Percentiles rank a stretch among this genome's conserved stretches.
Conservation (phyloP, 164 flowering plant genomes). For the Aristolochia fimbriata region DNA sequence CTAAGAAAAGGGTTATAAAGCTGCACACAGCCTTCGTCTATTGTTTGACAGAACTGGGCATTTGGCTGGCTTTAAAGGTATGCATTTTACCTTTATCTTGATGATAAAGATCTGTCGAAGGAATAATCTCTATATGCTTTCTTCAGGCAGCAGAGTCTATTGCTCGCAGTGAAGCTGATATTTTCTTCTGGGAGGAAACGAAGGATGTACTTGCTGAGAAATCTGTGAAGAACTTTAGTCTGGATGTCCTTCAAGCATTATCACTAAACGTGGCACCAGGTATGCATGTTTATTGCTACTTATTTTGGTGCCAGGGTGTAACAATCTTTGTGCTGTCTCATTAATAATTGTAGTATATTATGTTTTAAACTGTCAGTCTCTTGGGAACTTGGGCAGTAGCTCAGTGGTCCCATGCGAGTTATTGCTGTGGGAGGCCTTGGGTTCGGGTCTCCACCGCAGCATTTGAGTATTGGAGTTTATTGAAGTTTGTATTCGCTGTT, state of each 20-base stretch:
- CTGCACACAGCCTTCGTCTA: constrained; percentile 26
- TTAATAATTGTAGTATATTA: background rate
- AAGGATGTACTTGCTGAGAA: constrained; percentile 27
- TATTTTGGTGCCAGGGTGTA: background rate
- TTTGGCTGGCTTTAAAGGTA: constrained; percentile 71
- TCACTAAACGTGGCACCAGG: constrained; percentile 33
- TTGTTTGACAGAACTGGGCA: constrained; percentile 69
- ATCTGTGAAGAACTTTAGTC: constrained; percentile 34
- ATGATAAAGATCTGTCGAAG: no score
- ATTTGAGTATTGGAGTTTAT: no score
- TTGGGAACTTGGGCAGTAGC: no score
- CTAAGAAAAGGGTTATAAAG: constrained; percentile 29
- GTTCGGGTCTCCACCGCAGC: no score
- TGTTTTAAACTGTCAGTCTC: no score
- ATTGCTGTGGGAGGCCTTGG: no score
- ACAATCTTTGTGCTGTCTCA: background rate
- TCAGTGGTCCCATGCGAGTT: no score
- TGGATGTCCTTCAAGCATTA: constrained; percentile 31
- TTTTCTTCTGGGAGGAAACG: constrained; percentile 29
- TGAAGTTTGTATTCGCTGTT: no score
- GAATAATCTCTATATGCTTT: background rate
- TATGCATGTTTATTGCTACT: constrained; percentile 13
- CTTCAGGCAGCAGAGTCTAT: constrained; percentile 60
- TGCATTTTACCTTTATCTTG: background rate
- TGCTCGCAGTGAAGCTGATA: constrained; percentile 21